Evolutionary conservation across 108 stramenopile genomes (phyloP).

Genomic region (Nitzschia sp.): DNA sequence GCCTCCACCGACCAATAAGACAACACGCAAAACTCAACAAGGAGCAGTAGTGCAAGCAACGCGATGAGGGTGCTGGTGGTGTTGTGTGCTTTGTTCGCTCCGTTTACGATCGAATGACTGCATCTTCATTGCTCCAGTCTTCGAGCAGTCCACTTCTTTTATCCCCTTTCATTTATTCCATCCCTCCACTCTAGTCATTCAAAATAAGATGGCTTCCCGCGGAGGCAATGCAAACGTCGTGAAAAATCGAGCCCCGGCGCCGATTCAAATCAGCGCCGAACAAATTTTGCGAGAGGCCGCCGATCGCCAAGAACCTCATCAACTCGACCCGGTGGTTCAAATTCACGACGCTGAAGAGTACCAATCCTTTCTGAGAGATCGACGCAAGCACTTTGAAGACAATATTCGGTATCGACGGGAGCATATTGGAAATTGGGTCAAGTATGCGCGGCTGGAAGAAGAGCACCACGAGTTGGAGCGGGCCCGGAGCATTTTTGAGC

Average conservation of each 20-base stretch:
- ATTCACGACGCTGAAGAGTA: constrained; percentile 98
- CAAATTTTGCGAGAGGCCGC: constrained; percentile 97
- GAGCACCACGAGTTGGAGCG: constrained; percentile 97
- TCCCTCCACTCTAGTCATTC: neutral
- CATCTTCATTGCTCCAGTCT: no score
- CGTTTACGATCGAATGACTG: no score
- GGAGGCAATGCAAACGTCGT: constrained; percentile 45
- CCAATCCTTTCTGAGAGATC: constrained; percentile 89
- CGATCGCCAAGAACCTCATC: constrained; percentile 86
- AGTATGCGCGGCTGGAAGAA: constrained; percentile 98
- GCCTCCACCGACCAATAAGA: no score
- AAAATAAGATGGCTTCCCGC: neutral
- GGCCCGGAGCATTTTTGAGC: constrained; percentile 96
- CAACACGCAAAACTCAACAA: no score
- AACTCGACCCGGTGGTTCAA: constrained; percentile 77
- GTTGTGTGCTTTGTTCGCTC: no score
- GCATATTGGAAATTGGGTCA: constrained; percentile 96
- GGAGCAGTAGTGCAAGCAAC: no score
- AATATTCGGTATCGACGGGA: constrained; percentile 95
- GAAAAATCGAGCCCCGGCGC: constrained; percentile 99
- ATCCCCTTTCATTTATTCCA: neutral
- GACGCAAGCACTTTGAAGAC: constrained; percentile 94
- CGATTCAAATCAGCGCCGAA: constrained; percentile 99
- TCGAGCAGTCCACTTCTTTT: neutral
- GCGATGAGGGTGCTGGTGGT: no score